These are phyloP conservation scores for Isatis lusitanica DNA, from an alignment of 441 rosid genomes.

Conservation along the genomic window DNA sequence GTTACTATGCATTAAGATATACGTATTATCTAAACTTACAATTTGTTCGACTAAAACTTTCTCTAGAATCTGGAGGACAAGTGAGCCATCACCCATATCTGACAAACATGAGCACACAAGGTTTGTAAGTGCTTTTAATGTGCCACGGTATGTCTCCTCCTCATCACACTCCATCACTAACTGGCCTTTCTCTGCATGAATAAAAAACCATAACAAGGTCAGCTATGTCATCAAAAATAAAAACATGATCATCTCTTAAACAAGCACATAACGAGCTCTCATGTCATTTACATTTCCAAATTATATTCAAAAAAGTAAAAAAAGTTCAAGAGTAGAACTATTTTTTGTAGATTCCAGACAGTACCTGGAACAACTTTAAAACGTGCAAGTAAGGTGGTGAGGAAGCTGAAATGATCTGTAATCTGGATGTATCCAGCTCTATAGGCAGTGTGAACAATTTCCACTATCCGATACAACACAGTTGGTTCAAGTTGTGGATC, in stretches of 20 bases:
- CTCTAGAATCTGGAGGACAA: slow-evolving; percentile 62
- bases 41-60: slow-evolving; percentile 52
- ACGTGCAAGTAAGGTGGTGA: slow-evolving; percentile 59
- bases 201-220: slow-evolving; percentile 15
- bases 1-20: not conserved
- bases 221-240: not conserved
- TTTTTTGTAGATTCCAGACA: slow-evolving; percentile 3
- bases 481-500: slow-evolving; percentile 63
- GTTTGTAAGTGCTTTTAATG: slow-evolving; percentile 50
- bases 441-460: slow-evolving; percentile 66
- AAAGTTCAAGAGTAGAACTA: not conserved
- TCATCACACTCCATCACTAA: slow-evolving; percentile 32
- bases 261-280: not conserved
- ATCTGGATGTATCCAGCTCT: slow-evolving; percentile 67
- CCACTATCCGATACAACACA: slow-evolving; percentile 56
- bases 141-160: slow-evolving; percentile 43
- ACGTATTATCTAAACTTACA: slow-evolving; percentile 46
- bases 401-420: slow-evolving; percentile 72
- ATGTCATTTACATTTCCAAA: not conserved
- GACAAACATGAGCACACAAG: slow-evolving; percentile 57
- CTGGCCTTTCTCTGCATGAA: slow-evolving; percentile 47
- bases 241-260: slow-evolving; percentile 1
- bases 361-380: slow-evolving; percentile 68
- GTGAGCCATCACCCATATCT: slow-evolving; percentile 65
- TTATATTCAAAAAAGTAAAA: not conserved